Base-by-base conservation (phyloP, 495 filamentous ascomycete genomes). In the Penicillium bovifimosum region DNA sequence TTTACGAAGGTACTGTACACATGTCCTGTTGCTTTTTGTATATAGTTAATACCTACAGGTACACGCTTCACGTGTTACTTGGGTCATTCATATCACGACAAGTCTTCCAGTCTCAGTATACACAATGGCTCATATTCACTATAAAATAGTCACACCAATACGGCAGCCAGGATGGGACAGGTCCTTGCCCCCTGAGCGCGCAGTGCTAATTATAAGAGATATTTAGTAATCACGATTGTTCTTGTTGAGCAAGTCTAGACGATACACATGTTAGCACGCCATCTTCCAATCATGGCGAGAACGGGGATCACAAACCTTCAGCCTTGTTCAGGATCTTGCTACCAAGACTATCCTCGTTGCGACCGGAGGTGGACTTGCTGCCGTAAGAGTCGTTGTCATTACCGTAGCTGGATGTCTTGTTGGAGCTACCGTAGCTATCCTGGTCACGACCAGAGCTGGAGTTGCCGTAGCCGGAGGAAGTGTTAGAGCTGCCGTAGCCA, bases 271-370 rank as follows among this genome's bases (percentile, higher is more conserved):
- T 45, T 20, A 45, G 42, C 14, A 33, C 20, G 10, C 4, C 6
- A n/a, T 32, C 14, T 16, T 31, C 1, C 7, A 32, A 13, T 31
- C 9, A 17, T 10, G 10, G 10, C 0, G 10, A 20, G 29, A n/a
- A 16, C 5, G 6, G 34, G 34, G 14, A 24, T 20, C 6, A 45
- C 42, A 16, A 20, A 45, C 42, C 26, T 20, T 24, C 29, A 24
- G 42, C 42, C 42, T 24, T 45, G 42, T 34, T 14, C 42, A 45
- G 17, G 1, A 67, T 70, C 31, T 27, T 38, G 33, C 9, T 39
- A 8, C 14, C 46, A 17, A 45, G 2, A 18, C 28, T n/a, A n/a
- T n/a, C 29, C 6, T 17, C 29, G 32, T 47, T 16, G 11, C 44
- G 16, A 13, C 44, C 18, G n/a, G 9, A 47, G 32, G 14, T 47